These are phyloP conservation scores for Fusarium graminum DNA, from an alignment of 2,329 filamentous ascomycete species.

Conservation along the genomic window DNA sequence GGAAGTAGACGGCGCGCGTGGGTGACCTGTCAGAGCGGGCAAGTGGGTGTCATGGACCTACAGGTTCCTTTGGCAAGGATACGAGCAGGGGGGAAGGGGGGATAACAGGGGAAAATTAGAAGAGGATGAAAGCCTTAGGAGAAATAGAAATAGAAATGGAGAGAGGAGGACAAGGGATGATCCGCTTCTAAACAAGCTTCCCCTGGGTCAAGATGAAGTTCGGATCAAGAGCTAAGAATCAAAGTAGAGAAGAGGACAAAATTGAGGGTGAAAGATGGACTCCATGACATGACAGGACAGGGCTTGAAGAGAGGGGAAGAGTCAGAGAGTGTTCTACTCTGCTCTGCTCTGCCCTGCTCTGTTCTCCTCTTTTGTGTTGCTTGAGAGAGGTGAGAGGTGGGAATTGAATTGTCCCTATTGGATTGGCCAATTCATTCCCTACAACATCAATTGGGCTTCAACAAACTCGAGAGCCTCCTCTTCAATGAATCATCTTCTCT, in stretches of 20 bases:
- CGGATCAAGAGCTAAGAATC: constrained; percentile 21
- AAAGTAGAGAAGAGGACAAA: constrained; percentile 7
- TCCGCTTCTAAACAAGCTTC: constrained; percentile 36
- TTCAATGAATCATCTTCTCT: constrained; percentile 1
- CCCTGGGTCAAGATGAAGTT: constrained; percentile 39
- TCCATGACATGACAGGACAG: constrained; percentile 6
- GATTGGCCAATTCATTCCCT: background rate
- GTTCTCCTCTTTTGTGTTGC: background rate
- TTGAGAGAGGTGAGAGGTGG: background rate
- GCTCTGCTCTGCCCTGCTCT: background rate
- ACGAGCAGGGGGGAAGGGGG: background rate
- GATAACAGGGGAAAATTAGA: background rate
- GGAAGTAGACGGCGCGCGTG: background rate
- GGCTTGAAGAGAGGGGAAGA: constrained; percentile 5
- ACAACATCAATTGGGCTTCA: constrained; percentile 12
- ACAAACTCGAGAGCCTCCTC: constrained; percentile 2
- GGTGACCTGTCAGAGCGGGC: constrained; percentile 45
- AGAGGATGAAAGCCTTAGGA: background rate
- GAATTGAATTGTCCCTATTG: constrained; percentile 9
- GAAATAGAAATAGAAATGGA: background rate
- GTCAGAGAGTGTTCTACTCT: background rate
- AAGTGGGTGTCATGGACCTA: constrained; percentile 48
- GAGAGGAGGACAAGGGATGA: constrained; percentile 27
- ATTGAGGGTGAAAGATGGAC: constrained; percentile 26
- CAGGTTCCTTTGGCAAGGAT: constrained; percentile 3